Evolutionary conservation across 2,329 filamentous ascomycete genomes (phyloP).

Genomic region (Tolypocladium inflatum): DNA sequence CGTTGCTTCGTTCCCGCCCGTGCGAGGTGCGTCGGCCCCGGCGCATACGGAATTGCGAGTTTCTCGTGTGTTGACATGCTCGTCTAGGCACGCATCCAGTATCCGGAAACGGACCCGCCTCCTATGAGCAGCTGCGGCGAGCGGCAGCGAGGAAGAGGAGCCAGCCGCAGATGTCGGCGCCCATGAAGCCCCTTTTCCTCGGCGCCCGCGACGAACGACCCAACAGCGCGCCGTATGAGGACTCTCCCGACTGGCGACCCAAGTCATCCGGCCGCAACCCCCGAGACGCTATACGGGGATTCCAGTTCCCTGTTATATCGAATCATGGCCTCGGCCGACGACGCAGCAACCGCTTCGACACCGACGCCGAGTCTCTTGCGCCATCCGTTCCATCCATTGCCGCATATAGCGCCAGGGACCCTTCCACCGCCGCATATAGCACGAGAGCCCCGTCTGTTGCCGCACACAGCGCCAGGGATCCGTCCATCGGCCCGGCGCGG

Average conservation of each 20-base stretch:
- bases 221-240: not conserved
- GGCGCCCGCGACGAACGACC: not conserved
- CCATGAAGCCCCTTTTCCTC: not conserved
- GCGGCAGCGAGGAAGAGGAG: not conserved
- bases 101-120: not conserved
- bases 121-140: not conserved
- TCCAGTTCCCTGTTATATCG: not conserved
- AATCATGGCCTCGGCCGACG: not conserved
- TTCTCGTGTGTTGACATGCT: not conserved
- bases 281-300: not conserved
- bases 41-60: not conserved
- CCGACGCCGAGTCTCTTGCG: not conserved
- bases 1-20: not conserved
- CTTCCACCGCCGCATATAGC: not conserved
- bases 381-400: not conserved
- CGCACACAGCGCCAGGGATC: not conserved
- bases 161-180: not conserved
- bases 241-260: constrained; percentile 4
- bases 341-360: not conserved
- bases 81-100: not conserved
- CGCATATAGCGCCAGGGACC: not conserved
- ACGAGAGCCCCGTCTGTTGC: not conserved
- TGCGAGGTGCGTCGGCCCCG: not conserved
- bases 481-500: not conserved
- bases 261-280: not conserved